phyloP scores from a whole-genome alignment of 768 basidiomycete genomes.

The Lepiota brunneoincarnata region DNA sequence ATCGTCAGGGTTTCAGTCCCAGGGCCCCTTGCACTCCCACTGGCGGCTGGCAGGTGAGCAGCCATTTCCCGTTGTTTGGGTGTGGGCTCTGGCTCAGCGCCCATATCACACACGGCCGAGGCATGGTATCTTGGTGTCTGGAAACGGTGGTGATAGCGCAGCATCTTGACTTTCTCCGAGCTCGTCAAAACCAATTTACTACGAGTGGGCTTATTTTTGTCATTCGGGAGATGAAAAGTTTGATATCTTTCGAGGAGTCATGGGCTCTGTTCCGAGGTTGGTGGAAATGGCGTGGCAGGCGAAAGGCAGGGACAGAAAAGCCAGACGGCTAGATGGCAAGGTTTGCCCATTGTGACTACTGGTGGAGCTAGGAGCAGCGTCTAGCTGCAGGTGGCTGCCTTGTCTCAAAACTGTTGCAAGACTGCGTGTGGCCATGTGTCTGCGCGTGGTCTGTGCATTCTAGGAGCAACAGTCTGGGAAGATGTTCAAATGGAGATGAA shows the following conservation, averaged over 20 bases:
- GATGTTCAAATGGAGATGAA: too few relatives aligned
- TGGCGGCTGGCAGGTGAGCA: not conserved
- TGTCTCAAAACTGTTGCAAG: too few relatives aligned
- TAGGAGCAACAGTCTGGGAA: too few relatives aligned
- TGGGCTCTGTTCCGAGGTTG: too few relatives aligned
- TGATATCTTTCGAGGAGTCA: not conserved
- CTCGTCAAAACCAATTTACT: not conserved
- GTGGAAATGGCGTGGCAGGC: too few relatives aligned
- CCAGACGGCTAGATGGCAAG: too few relatives aligned
- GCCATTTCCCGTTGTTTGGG: slow-evolving; percentile 1
- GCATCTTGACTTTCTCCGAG: not conserved
- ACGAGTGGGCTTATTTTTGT: slow-evolving; percentile 1
- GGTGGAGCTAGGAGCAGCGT: too few relatives aligned
- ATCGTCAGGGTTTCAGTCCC: slow-evolving; percentile 1
- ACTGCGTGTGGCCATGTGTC: too few relatives aligned
- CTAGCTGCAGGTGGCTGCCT: too few relatives aligned
- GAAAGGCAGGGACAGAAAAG: too few relatives aligned
- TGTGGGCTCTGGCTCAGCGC: slow-evolving; percentile 1
- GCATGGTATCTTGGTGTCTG: slow-evolving; percentile 2
- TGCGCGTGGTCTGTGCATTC: too few relatives aligned
- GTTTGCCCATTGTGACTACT: too few relatives aligned
- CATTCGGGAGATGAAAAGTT: slow-evolving; percentile 5
- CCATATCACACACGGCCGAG: not conserved
- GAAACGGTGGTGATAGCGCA: not conserved
- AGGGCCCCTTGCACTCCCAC: not conserved